Evolutionary conservation across 805 yeast genomes (phyloP).

Genomic region (Kodamaea kakaduensis): DNA sequence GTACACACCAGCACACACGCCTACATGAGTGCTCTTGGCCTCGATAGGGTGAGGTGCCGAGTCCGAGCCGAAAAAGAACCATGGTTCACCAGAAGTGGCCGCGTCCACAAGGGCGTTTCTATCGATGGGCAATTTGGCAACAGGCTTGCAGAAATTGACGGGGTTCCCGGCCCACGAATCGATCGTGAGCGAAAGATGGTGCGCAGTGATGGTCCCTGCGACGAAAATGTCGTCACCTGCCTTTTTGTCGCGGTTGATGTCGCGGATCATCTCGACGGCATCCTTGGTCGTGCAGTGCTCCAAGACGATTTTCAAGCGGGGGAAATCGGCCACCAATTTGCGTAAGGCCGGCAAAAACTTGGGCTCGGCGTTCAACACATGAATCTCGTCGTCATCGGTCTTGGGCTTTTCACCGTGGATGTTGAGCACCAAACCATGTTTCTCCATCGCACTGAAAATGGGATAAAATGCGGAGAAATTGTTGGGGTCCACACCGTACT

Average conservation of each 20-base stretch:
- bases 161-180: conserved; percentile 98
- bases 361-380: conserved; percentile 91
- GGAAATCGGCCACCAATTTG: conserved; percentile 78
- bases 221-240: conserved; percentile 45
- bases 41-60: conserved; percentile 94
- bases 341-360: conserved; percentile 83
- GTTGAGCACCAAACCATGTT: conserved; percentile 71
- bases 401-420: conserved; percentile 93
- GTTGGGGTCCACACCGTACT: conserved; percentile 88
- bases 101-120: conserved; percentile 77
- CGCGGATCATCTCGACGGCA: conserved; percentile 73
- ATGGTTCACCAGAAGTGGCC: conserved; percentile 87
- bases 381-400: conserved; percentile 52
- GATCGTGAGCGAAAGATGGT: conserved; percentile 81
- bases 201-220: conserved; percentile 94
- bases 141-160: conserved; percentile 94
- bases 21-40: conserved; percentile 69
- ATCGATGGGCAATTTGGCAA: conserved; percentile 88
- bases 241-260: conserved; percentile 48
- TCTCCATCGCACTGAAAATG: conserved; percentile 83
- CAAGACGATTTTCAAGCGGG: conserved; percentile 76
- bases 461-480: conserved; percentile 89
- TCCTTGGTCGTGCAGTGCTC: conserved; percentile 94
- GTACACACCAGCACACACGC: conserved; percentile 97
- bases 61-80: conserved; percentile 95